Conservation (phyloP, 2,329 filamentous ascomycete species). For the Neoscytalidium dimidiatum region DNA sequence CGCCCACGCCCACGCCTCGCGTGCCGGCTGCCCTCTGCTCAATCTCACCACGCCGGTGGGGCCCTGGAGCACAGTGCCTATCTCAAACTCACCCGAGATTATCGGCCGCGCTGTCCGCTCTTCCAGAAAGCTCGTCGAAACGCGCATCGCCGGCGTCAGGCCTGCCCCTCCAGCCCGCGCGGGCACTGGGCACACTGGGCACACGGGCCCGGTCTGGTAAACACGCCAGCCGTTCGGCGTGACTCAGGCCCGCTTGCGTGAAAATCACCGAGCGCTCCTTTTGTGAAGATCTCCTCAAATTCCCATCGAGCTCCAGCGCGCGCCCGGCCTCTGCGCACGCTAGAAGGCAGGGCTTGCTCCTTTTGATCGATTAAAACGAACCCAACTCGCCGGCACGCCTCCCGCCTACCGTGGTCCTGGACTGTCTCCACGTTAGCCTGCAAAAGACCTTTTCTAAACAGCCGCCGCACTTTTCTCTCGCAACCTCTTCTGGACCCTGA, state of each 20-base stretch:
- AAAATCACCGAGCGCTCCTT: constrained; percentile 22
- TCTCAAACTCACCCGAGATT: constrained; percentile 30
- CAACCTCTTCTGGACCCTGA: constrained; percentile 41
- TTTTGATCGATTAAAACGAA: constrained; percentile 41
- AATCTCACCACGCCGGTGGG: constrained; percentile 19
- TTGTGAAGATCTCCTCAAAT: constrained; percentile 20
- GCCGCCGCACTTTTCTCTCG: constrained; percentile 42
- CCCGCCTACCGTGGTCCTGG: constrained; percentile 46
- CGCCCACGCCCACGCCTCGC: not conserved
- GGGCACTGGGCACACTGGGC: not conserved
- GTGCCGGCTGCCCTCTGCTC: constrained; percentile 4
- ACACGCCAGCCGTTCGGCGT: constrained; percentile 16
- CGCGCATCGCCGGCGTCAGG: constrained; percentile 3
- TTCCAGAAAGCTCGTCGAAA: constrained; percentile 21
- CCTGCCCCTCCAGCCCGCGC: constrained; percentile 10
- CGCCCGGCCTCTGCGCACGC: constrained; percentile 12
- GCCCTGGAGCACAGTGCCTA: constrained; percentile 25
- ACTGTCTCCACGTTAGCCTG: constrained; percentile 34
- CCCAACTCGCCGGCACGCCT: constrained; percentile 40
- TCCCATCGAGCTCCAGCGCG: constrained; percentile 17
- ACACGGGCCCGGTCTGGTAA: not conserved
- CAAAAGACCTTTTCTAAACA: constrained; percentile 42
- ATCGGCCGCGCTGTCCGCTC: constrained; percentile 18
- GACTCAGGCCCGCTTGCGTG: constrained; percentile 17
- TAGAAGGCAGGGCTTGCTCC: constrained; percentile 35